Base-by-base conservation (phyloP, 169 alveolate genomes). In the Plasmodium blacklocki region DNA sequence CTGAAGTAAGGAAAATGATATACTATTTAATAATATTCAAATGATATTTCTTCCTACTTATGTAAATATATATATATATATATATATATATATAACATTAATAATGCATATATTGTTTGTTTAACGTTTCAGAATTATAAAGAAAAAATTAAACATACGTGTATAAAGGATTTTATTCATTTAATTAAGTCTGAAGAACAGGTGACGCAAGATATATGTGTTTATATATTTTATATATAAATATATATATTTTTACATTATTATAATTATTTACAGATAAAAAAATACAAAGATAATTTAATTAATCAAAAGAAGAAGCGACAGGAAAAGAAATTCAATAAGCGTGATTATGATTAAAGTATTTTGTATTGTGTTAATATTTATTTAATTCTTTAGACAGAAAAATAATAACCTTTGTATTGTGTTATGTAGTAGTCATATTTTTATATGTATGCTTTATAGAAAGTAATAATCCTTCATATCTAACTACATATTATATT, bases 281-380 rank as follows among this genome's bases (percentile, higher is more conserved):
- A 76, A 50, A 32, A 58, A 39, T 76, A 76, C 63, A 76, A 76
- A 39, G 89, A 76, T 52, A 68, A 26, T 18, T 60, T 76, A 64
- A 76, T 76, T 14, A 43, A 64, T 21, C 71, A 64, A 52, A 76
- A 76, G 60, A 76, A 76, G 52, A 76, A 76, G 54, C 39, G 70
- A 76, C 21, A 23, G n/a, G 72, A 76, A 32, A 76, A 60, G n/a
- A 76, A 76, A 68, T 76, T 76, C 67, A 76, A 76, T 43, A 76
- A 64, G 54, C 23, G 75, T 5, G 89, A 76, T 45, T 76, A 76
- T 47, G 76, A 76, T 49, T 76, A 63, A 76, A 12, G 4, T 0
- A 8, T 12, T 9, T 32, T 32, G 45, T 32, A 32, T 32, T 32
- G 4, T 32, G 9, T 32, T 32, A 32, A 32, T 32, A 32, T 32